Percentiles rank a stretch among this genome's conserved stretches.
phyloP scores from a whole-genome alignment of 345 rosid species.

The Rhodamnia argentea region DNA sequence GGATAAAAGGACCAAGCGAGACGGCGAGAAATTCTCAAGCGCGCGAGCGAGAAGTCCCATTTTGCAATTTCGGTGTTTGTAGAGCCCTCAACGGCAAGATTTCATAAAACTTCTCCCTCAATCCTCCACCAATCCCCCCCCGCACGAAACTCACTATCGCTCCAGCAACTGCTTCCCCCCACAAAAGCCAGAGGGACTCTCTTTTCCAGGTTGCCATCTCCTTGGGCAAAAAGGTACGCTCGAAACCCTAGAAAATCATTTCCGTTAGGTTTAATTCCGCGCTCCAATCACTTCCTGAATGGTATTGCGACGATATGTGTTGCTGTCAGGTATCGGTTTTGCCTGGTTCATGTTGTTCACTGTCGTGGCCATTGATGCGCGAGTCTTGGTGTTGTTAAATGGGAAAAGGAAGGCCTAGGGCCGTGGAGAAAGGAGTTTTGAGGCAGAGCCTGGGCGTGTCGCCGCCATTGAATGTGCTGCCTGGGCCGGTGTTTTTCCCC shows the following conservation, averaged over 20 bases:
- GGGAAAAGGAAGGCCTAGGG: slow-evolving; percentile 92
- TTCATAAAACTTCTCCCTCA: background rate
- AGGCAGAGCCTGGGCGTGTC: slow-evolving; percentile 41
- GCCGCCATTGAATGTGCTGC: slow-evolving; percentile 24
- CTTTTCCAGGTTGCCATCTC: background rate
- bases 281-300: background rate
- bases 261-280: background rate
- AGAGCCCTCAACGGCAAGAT: background rate
- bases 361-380: background rate
- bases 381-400: slow-evolving; percentile 25
- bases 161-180: background rate
- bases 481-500: slow-evolving; percentile 80
- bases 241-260: slow-evolving; percentile 36
- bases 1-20: background rate
- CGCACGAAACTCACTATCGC: background rate
- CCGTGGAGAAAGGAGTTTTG: slow-evolving; percentile 56
- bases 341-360: background rate
- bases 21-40: background rate
- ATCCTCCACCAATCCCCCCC: background rate
- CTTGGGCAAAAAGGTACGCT: slow-evolving; percentile 25
- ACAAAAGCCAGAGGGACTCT: background rate
- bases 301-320: background rate
- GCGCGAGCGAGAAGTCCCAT: background rate
- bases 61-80: background rate
- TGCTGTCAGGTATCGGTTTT: background rate